Evolutionary conservation across 192 early-diverging fungal species (phyloP), one percentile per base, ranked within the genome.

Genomic region (Cetraspora pellucida): DNA sequence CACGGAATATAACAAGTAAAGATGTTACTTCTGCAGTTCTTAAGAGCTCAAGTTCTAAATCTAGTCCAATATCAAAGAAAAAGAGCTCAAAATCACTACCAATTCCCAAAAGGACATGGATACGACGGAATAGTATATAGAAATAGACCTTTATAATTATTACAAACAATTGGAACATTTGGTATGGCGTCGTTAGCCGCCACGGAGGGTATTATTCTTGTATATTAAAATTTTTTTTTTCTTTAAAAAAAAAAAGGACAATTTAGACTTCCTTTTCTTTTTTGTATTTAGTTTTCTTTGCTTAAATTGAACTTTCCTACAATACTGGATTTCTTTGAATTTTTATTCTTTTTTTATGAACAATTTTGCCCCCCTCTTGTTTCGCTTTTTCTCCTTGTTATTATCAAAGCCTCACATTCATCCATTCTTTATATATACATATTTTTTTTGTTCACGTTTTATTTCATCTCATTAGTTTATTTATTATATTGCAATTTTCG

Each of bases 81-180:
- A 50, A 64, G 19, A 75, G 47, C 10, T 54, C 69, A 31, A 71
- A 64, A 64, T 37, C 52, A 28, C 21, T n/a, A 25, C 37, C 60
- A 46, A 30, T 7, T 23, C 10, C 59, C 3, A 44, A 72, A 43
- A 72, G 59, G 25, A 49, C 44, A 21, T 64, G 72, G 72, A 19
- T 74, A 59, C 54, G 74, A 23, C 74, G 74, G 47, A 64, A 50
- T 44, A 75, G 74, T 21, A 63, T 75, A 75, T 75, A 75, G 59
- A 45, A n/a, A 13, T 37, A n/a, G 44, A 58, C n/a, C 8, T 37
- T 58, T n/a, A 28, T 43, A 43, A 58, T 45, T 17, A 73, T 73
- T n/a, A 58, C 37, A 37, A 10, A 47, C 21, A 27, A 23, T 70
- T 27, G 37, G 67, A 70, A 65, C 63, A 65, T 65, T 65, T 37